Evolutionary conservation across 495 filamentous ascomycete genomes (phyloP), one percentile per base, ranked within the genome.

Genomic region (Friedmanniomyces endolithicus): DNA sequence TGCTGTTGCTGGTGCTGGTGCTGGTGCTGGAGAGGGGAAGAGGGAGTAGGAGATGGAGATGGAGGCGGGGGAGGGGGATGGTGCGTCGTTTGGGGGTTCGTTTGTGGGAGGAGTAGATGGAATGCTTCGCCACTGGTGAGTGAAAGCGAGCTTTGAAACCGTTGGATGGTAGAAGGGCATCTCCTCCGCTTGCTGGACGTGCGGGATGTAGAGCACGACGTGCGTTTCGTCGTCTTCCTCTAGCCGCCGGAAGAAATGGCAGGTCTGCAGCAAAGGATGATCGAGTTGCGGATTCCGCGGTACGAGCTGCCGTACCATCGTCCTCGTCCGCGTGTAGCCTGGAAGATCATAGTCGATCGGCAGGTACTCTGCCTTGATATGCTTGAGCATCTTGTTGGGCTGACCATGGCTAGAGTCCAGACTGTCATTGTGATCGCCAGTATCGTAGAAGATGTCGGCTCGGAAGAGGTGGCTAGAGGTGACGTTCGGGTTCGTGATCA

Each of bases 121-220:
- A 9, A 4, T 31, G 9, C 9, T 9, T n/a, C 11, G 35, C 49
- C 17, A 25, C 1, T 29, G 37, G 64, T 94, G 84, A 6, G 87
- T 68, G 67, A 87, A 88, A 0, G 84, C 88, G 25, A 94, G 69
- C 6, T 77, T 78, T 46, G 75, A 74, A 4, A 94, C 81, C 52
- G 73, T 68, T 6, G 90, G 90, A 63, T 95, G 88, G 64, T 97
- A 97, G 70, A 80, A 94, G 7, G 90, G 90, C 45, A 89, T 75
- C 17, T 84, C 78, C 16, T 75, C 71, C 11, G 74, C 68, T 0
- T 72, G 67, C 23, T 74, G 62, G 14, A 81, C 76, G 67, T 94
- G 89, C 25, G 90, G 86, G 24, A 85, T 73, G 64, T 90, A 94
- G 19, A 92, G 66, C n/a, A 92, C 77, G 40, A 95, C 69, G 12